A percentile compares a stretch with the other conserved stretches of the same genome.
Evolutionary conservation across 2,329 filamentous ascomycete genomes (phyloP).

Genomic region (Ustilaginoidea virens): DNA sequence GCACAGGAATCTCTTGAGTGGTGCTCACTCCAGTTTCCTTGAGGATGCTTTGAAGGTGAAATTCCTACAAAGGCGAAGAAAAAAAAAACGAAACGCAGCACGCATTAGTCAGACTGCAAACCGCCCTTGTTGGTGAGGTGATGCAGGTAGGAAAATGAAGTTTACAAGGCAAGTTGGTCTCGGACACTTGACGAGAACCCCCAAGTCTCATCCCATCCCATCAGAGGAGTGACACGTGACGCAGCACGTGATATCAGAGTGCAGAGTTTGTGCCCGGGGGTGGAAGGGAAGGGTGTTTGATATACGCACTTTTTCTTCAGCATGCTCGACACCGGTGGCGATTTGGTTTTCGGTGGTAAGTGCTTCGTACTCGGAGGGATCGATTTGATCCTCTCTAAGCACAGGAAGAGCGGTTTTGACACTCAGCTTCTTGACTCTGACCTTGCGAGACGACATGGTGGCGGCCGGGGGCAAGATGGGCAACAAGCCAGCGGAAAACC

Average conservation of each 20-base stretch:
- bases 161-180: too few species aligned
- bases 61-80: constrained; percentile 48
- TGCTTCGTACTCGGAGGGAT: constrained; percentile 71
- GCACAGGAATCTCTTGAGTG: constrained; percentile 49
- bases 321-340: constrained; percentile 92
- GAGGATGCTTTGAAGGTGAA: constrained; percentile 77
- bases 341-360: constrained; percentile 73
- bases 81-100: too few species aligned
- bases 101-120: constrained; percentile 29
- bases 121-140: too few species aligned
- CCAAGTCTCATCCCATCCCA: too few species aligned
- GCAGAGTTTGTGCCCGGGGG: too few species aligned
- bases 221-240: constrained; percentile 25
- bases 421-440: constrained; percentile 81
- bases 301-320: constrained; percentile 87
- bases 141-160: too few species aligned
- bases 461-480: constrained; percentile 21
- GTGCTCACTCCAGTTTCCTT: constrained; percentile 38
- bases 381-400: constrained; percentile 80
- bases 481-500: constrained; percentile 36
- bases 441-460: constrained; percentile 50
- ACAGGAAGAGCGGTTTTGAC: constrained; percentile 79
- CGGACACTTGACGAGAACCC: too few species aligned
- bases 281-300: too few species aligned
- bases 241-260: constrained; percentile 31